These are phyloP conservation scores for Melaleuca alternifolia DNA, from an alignment of 345 rosid species.

Conservation along the genomic window DNA sequence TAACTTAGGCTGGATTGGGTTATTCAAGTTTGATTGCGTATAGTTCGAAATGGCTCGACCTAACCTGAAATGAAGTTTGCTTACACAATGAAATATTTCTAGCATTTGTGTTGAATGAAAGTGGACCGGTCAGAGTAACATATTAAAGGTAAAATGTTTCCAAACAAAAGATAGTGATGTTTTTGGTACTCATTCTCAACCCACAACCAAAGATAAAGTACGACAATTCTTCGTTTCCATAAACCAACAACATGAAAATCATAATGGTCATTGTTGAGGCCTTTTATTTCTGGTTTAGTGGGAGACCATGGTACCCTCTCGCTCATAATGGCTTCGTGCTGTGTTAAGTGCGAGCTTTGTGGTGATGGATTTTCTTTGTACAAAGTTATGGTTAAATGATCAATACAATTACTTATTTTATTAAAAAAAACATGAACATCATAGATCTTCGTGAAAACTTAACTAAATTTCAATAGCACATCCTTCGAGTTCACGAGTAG, in stretches of 20 bases:
- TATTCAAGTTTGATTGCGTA: neutral
- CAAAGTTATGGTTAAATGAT: no score
- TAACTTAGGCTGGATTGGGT: neutral
- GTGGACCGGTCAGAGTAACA: neutral
- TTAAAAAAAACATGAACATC: no score
- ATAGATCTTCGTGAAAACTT: no score
- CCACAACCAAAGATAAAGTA: neutral
- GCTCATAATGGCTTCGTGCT: no score
- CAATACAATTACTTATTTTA: no score
- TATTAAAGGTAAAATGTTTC: neutral
- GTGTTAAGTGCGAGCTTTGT: no score
- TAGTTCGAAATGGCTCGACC: neutral
- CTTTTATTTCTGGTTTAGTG: no score
- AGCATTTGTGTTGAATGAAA: neutral
- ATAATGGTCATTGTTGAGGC: no score
- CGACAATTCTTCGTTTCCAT: neutral
- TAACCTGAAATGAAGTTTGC: neutral
- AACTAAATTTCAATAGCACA: no score
- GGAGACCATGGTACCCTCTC: no score
- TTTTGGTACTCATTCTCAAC: neutral
- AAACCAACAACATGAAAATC: neutral
- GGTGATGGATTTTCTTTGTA: no score
- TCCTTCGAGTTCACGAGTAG: no score
- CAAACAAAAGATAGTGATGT: neutral
- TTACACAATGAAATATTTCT: neutral